A percentile compares a stretch with the other conserved stretches of the same genome.
These are phyloP conservation scores for Aspergillus tubingensis DNA, from an alignment of 2,329 filamentous ascomycete genomes.

Conservation along the genomic window DNA sequence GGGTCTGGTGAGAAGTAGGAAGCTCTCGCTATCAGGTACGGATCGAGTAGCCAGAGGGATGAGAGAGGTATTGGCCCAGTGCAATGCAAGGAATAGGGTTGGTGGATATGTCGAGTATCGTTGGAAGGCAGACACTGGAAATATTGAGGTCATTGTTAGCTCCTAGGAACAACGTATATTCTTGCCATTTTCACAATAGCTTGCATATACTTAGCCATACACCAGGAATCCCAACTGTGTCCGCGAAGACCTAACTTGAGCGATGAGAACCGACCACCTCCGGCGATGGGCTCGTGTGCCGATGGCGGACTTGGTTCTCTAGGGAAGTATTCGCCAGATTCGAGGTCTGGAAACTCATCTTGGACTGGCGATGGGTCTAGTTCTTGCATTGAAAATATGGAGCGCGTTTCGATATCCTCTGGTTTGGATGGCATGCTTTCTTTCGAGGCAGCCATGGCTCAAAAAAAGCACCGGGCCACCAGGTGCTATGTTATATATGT, in stretches of 20 bases:
- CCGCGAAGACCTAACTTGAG: conserved; percentile 60
- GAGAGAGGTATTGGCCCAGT: conserved; percentile 78
- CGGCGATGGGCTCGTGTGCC: conserved; percentile 6
- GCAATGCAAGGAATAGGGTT: conserved; percentile 72
- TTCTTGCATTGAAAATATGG: conserved; percentile 68
- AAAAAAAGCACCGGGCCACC: background rate
- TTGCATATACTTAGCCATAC: conserved; percentile 46
- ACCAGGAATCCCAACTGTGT: conserved; percentile 74
- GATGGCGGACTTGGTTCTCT: conserved; percentile 22
- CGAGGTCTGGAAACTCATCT: conserved; percentile 48
- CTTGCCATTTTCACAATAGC: background rate
- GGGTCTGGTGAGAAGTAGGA: conserved; percentile 85
- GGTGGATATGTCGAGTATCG: conserved; percentile 88
- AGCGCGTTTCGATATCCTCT: conserved; percentile 41
- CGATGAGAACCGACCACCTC: conserved; percentile 21
- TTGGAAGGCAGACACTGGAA: conserved; percentile 71
- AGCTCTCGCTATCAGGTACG: conserved; percentile 74
- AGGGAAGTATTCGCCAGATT: conserved; percentile 53
- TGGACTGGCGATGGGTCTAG: conserved; percentile 83
- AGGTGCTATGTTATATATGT: background rate
- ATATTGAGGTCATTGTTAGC: background rate
- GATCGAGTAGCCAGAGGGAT: conserved; percentile 75
- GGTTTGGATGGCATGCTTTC: conserved; percentile 21
- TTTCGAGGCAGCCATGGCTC: conserved; percentile 20
- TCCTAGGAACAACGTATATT: background rate